A percentile compares a stretch with the other conserved stretches of the same genome.
These are phyloP conservation scores for Carex myosuroides DNA, from an alignment of 176 grass and related monocot genomes.

Conservation along the genomic window DNA sequence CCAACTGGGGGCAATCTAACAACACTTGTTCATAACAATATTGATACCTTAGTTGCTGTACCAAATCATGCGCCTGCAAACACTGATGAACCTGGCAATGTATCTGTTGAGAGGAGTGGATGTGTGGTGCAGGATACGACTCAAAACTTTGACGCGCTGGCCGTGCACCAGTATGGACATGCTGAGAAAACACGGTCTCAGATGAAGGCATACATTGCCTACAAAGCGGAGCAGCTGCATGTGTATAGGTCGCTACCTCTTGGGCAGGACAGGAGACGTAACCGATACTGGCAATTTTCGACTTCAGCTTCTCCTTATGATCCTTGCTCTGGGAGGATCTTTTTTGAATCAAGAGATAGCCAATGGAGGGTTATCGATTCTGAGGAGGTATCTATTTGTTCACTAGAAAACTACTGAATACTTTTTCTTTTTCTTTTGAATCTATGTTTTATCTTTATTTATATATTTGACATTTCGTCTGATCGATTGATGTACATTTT, in stretches of 20 bases:
- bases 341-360: constrained; percentile 82
- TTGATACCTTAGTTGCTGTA: constrained; percentile 30
- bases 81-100: constrained; percentile 35
- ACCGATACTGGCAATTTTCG: constrained; percentile 90
- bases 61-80: constrained; percentile 34
- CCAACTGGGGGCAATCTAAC: constrained; percentile 5
- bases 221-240: constrained; percentile 82
- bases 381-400: constrained; percentile 57
- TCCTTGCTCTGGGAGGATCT: constrained; percentile 85
- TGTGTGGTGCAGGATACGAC: constrained; percentile 28
- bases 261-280: constrained; percentile 93
- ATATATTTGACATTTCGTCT: constrained; percentile 2
- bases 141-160: constrained; percentile 38
- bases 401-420: not conserved
- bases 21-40: constrained; percentile 28
- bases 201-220: constrained; percentile 69
- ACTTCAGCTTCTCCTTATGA: constrained; percentile 73
- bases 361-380: constrained; percentile 85
- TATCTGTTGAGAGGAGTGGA: constrained; percentile 39
- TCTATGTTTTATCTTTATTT: not conserved
- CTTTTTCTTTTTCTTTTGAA: not conserved
- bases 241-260: constrained; percentile 81
- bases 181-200: constrained; percentile 82
- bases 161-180: constrained; percentile 65
- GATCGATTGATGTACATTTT: not conserved